phyloP scores from a whole-genome alignment of 2,329 filamentous ascomycete species.

The Anthostomella pinea region DNA sequence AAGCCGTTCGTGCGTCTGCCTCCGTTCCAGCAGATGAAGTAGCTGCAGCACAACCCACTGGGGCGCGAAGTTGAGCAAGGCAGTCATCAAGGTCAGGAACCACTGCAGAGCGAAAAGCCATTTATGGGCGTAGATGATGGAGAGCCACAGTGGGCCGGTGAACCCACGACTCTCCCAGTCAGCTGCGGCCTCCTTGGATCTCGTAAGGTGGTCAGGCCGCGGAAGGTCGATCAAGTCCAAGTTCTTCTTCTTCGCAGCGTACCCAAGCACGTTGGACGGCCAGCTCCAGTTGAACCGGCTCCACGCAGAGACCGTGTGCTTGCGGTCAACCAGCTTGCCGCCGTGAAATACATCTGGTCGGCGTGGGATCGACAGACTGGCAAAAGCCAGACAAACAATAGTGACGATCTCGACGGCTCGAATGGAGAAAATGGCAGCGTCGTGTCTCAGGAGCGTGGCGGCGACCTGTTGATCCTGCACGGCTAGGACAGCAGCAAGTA shows the following conservation, averaged over 20 bases:
- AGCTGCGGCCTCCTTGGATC: constrained; percentile 47
- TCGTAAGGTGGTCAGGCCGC: constrained; percentile 53
- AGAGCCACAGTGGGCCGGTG: constrained; percentile 55
- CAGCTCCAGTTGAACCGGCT: constrained; percentile 65
- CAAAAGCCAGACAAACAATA: constrained; percentile 43
- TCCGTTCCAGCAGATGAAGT: constrained; percentile 60
- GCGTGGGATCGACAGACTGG: constrained; percentile 58
- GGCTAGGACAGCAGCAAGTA: constrained; percentile 43
- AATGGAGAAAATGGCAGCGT: constrained; percentile 39
- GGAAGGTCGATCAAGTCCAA: constrained; percentile 63
- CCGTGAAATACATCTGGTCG: constrained; percentile 64
- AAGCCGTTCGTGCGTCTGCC: constrained; percentile 42
- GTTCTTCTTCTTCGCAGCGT: constrained; percentile 55
- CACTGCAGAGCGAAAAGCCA: constrained; percentile 57
- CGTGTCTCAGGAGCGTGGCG: constrained; percentile 32
- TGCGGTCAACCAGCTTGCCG: constrained; percentile 58
- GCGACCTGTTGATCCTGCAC: constrained; percentile 43
- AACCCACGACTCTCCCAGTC: constrained; percentile 49
- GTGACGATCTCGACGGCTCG: constrained; percentile 46
- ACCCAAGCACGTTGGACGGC: constrained; percentile 52
- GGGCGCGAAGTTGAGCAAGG: constrained; percentile 64
- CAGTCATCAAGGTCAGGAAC: constrained; percentile 50
- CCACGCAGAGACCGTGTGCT: constrained; percentile 60
- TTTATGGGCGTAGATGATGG: constrained; percentile 57
- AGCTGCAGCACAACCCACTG: constrained; percentile 68